Evolutionary conservation across 2,329 filamentous ascomycete species (phyloP).

Genomic region (Fusarium setosum): DNA sequence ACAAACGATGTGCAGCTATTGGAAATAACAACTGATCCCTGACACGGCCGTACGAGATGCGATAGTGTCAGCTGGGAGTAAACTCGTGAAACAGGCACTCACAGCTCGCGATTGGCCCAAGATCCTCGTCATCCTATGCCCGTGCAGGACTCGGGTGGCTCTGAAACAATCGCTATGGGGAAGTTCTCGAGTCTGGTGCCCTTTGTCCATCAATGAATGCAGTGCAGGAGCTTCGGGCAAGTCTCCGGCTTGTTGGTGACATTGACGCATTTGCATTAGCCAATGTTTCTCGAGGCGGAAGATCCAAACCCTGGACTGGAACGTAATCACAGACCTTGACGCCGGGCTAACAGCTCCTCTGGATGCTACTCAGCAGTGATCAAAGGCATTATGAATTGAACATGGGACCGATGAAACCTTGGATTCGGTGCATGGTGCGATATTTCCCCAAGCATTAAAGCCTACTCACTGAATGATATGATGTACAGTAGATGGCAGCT

Average conservation of each 20-base stretch:
- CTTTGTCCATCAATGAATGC: background rate
- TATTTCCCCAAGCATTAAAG: too few relatives aligned
- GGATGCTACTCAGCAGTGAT: background rate
- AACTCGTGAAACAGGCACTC: constrained; percentile 31
- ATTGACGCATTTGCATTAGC: constrained; percentile 3
- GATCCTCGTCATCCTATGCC: constrained; percentile 21
- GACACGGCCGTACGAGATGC: background rate
- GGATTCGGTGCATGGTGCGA: too few relatives aligned
- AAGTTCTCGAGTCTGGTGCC: background rate
- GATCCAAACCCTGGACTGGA: constrained; percentile 13
- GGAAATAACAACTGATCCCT: background rate
- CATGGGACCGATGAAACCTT: too few relatives aligned
- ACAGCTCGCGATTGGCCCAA: constrained; percentile 26
- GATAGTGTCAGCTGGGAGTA: constrained; percentile 12
- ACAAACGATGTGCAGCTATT: too few relatives aligned
- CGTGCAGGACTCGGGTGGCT: constrained; percentile 27
- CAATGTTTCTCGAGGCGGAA: background rate
- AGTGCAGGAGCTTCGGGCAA: background rate
- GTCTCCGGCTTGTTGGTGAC: background rate
- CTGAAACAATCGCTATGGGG: constrained; percentile 30
- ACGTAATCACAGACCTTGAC: constrained; percentile 13
- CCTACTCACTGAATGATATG: too few relatives aligned
- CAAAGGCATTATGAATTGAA: too few relatives aligned
- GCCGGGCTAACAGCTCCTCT: background rate
- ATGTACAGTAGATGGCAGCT: too few relatives aligned